phyloP scores from a whole-genome alignment of 805 yeast species.

The Schizosaccharomyces osmophilus region DNA sequence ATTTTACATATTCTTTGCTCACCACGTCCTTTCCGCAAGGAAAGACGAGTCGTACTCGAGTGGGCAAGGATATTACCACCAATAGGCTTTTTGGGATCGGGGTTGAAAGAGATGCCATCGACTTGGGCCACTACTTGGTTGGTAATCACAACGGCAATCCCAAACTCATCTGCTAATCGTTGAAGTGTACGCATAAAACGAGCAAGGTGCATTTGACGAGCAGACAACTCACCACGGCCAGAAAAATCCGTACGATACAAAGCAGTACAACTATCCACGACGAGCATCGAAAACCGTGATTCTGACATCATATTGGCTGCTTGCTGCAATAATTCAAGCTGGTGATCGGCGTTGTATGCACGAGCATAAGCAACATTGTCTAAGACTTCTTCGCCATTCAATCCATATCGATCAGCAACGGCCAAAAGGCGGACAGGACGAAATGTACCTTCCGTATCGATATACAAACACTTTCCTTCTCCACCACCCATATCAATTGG shows the following conservation, averaged over 20 bases:
- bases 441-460: conserved; percentile 93
- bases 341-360: conserved; percentile 94
- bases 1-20: conserved; percentile 85
- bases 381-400: conserved; percentile 79
- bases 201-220: conserved; percentile 85
- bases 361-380: conserved; percentile 94
- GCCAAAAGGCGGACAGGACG: conserved; percentile 75
- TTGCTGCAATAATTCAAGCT: conserved; percentile 55
- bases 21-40: conserved; percentile 72
- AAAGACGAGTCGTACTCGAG: conserved; percentile 68
- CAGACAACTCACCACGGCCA: conserved; percentile 88
- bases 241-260: conserved; percentile 80
- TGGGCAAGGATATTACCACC: conserved; percentile 97
- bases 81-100: conserved; percentile 94
- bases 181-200: conserved; percentile 77
- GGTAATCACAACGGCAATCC: conserved; percentile 84
- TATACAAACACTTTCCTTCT: conserved; percentile 87
- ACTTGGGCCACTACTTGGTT: conserved; percentile 97
- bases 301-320: conserved; percentile 95
- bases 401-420: conserved; percentile 74
- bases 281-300: conserved; percentile 64
- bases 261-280: conserved; percentile 96
- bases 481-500: conserved; percentile 97
- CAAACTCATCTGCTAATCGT: conserved; percentile 87
- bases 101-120: conserved; percentile 67